These are phyloP conservation scores for Tremella fuciformis DNA, from an alignment of 768 basidiomycete genomes.

Conservation along the genomic window DNA sequence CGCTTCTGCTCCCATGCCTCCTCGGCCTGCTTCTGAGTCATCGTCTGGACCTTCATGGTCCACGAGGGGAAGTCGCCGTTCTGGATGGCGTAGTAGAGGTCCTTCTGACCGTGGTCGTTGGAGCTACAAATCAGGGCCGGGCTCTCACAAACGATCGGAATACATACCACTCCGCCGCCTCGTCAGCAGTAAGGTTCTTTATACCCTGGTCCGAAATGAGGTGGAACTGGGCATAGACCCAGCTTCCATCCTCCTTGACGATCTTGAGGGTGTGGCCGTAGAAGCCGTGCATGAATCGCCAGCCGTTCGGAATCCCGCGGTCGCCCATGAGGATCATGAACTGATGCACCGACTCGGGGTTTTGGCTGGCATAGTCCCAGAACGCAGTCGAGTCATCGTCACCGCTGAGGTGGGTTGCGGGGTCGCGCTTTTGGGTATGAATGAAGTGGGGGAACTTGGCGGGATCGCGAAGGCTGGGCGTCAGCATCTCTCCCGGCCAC, in stretches of 20 bases:
- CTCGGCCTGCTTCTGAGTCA: slow-evolving; percentile 89
- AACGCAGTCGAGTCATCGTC: slow-evolving; percentile 62
- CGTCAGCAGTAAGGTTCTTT: slow-evolving; percentile 68
- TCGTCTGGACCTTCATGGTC: slow-evolving; percentile 65
- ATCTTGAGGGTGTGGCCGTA: slow-evolving; percentile 59
- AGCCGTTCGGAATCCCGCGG: slow-evolving; percentile 56
- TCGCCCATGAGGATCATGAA: slow-evolving; percentile 56
- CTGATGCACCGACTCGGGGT: slow-evolving; percentile 56
- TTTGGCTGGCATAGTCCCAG: slow-evolving; percentile 58
- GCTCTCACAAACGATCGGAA: background rate
- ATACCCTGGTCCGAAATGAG: slow-evolving; percentile 48
- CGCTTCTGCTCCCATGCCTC: slow-evolving; percentile 60
- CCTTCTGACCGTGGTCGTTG: slow-evolving; percentile 53
- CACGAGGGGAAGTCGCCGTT: slow-evolving; percentile 43
- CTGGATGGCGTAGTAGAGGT: slow-evolving; percentile 55
- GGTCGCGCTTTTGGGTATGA: slow-evolving; percentile 61
- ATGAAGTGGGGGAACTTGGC: slow-evolving; percentile 57
- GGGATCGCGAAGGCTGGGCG: slow-evolving; percentile 43
- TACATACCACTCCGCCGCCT: slow-evolving; percentile 60
- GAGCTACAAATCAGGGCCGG: slow-evolving; percentile 1
- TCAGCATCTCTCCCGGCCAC: slow-evolving; percentile 1
- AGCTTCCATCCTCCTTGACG: slow-evolving; percentile 45
- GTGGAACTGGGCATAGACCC: slow-evolving; percentile 54
- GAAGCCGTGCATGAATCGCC: slow-evolving; percentile 83
- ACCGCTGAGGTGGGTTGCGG: slow-evolving; percentile 87